Evolutionary conservation across 2,329 filamentous ascomycete species (phyloP).

Genomic region (Penicillium hordei): DNA sequence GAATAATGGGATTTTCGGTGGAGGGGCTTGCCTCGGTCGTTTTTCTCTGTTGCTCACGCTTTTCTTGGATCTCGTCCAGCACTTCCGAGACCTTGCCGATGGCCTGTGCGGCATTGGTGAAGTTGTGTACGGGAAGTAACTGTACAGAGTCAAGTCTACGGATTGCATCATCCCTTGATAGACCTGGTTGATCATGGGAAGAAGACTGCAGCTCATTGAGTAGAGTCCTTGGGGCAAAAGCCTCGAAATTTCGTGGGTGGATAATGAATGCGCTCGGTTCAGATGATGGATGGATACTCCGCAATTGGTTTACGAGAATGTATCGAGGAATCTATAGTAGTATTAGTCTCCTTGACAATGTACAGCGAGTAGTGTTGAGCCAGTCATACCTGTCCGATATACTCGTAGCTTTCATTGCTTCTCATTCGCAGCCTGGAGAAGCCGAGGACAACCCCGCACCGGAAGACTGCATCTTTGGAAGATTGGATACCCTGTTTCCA

Average conservation of each 20-base stretch:
- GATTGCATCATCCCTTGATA: slow-evolving; percentile 33
- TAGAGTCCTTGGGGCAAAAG: slow-evolving; percentile 33
- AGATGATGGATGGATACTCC: slow-evolving; percentile 4
- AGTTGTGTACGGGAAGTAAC: slow-evolving; percentile 35
- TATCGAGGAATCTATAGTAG: slow-evolving; percentile 31
- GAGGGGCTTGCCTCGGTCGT: background rate
- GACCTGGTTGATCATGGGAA: slow-evolving; percentile 4
- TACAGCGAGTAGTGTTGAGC: background rate
- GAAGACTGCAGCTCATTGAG: slow-evolving; percentile 28
- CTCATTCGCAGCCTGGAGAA: slow-evolving; percentile 32
- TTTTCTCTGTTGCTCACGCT: slow-evolving; percentile 3
- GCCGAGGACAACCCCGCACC: slow-evolving; percentile 32
- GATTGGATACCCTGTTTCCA: slow-evolving; percentile 24
- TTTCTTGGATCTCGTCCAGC: slow-evolving; percentile 23
- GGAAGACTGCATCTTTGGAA: slow-evolving; percentile 23
- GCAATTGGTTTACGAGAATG: slow-evolving; percentile 29
- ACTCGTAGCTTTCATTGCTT: slow-evolving; percentile 27
- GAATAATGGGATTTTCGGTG: slow-evolving; percentile 14
- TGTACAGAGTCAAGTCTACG: slow-evolving; percentile 34
- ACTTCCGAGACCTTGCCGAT: slow-evolving; percentile 32
- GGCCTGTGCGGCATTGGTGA: slow-evolving; percentile 32
- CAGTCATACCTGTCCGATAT: slow-evolving; percentile 32
- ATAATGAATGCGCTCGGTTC: slow-evolving; percentile 36
- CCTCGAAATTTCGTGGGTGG: slow-evolving; percentile 31
- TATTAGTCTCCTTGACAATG: background rate